A percentile compares a stretch with the other conserved stretches of the same genome.
Evolutionary conservation across 2,329 filamentous ascomycete genomes (phyloP).

Genomic region (Talaromyces rugulosus): DNA sequence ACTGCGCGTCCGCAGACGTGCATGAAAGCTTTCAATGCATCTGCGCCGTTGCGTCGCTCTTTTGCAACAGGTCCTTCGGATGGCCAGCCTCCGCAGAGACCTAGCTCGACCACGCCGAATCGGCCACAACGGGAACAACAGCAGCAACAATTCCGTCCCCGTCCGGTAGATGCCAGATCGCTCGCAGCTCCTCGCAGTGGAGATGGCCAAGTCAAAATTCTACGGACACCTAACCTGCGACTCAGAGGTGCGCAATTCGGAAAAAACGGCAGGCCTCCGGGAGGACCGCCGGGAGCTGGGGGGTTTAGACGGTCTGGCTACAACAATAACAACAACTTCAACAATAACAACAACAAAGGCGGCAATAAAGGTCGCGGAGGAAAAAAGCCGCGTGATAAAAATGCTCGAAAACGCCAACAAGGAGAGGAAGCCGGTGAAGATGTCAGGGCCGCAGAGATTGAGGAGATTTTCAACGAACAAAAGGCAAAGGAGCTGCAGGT

Average conservation of each 20-base stretch:
- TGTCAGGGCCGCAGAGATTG: slow-evolving; percentile 21
- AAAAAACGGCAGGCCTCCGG: not conserved
- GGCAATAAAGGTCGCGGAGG: slow-evolving; percentile 6
- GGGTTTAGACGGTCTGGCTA: not conserved
- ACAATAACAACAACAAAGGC: not conserved
- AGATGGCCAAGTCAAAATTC: slow-evolving; percentile 25
- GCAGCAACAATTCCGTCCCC: slow-evolving; percentile 18
- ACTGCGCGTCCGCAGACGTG: not conserved
- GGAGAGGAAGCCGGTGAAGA: slow-evolving; percentile 23
- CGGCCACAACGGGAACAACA: not conserved
- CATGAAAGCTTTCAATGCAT: slow-evolving; percentile 3
- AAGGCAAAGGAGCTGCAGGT: slow-evolving; percentile 24
- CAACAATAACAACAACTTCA: not conserved
- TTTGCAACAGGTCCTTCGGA: not conserved
- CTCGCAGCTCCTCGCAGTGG: slow-evolving; percentile 28
- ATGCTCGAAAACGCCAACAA: slow-evolving; percentile 10
- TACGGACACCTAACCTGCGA: slow-evolving; percentile 25
- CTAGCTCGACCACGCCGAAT: not conserved
- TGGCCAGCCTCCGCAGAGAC: not conserved
- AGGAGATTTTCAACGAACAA: slow-evolving; percentile 26
- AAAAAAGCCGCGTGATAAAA: slow-evolving; percentile 12
- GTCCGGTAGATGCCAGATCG: slow-evolving; percentile 33
- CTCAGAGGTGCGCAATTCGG: slow-evolving; percentile 16
- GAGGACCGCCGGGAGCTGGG: slow-evolving; percentile 18
- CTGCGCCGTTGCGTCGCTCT: not conserved